Conservation (phyloP, 352 stramenopile genomes). For the Plasmopara viticola region DNA sequence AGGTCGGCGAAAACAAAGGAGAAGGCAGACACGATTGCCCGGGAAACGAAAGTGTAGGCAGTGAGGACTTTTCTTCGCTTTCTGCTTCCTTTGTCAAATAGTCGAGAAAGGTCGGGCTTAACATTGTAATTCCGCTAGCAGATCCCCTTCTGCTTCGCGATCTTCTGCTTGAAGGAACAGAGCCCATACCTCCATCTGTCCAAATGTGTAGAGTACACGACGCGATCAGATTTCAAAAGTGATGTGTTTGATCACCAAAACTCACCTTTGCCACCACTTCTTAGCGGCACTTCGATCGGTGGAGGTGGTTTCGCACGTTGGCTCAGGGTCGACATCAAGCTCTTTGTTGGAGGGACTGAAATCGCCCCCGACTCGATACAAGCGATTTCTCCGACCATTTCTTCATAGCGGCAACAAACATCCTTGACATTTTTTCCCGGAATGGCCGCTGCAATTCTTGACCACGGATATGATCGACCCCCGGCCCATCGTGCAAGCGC, state of each 20-base stretch:
- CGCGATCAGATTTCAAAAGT: slow-evolving; percentile 6
- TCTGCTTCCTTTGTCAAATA: slow-evolving; percentile 45
- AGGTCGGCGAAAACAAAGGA: slow-evolving; percentile 31
- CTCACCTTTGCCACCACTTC: slow-evolving; percentile 31
- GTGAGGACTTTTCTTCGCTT: slow-evolving; percentile 49
- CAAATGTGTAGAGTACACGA: slow-evolving; percentile 9
- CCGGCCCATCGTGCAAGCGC: slow-evolving; percentile 53
- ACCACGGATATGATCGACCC: slow-evolving; percentile 68
- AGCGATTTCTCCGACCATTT: slow-evolving; percentile 66
- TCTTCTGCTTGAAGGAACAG: slow-evolving; percentile 19
- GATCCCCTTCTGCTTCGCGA: slow-evolving; percentile 24
- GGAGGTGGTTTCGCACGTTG: slow-evolving; percentile 50
- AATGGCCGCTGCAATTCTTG: slow-evolving; percentile 60
- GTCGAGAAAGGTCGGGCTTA: slow-evolving; percentile 75
- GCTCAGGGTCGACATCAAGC: slow-evolving; percentile 29
- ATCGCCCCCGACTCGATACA: slow-evolving; percentile 42
- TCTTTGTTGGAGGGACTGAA: slow-evolving; percentile 6
- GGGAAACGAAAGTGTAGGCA: slow-evolving; percentile 31
- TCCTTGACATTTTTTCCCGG: slow-evolving; percentile 74
- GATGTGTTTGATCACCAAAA: slow-evolving; percentile 6
- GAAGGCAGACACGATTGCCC: slow-evolving; percentile 33
- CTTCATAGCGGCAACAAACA: slow-evolving; percentile 61
- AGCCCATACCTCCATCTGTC: slow-evolving; percentile 16
- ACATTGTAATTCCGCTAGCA: slow-evolving; percentile 31
- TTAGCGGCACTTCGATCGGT: slow-evolving; percentile 51